Evolutionary conservation across 177 flowering plant species (phyloP).

Genomic region (Telopea speciosissima): DNA sequence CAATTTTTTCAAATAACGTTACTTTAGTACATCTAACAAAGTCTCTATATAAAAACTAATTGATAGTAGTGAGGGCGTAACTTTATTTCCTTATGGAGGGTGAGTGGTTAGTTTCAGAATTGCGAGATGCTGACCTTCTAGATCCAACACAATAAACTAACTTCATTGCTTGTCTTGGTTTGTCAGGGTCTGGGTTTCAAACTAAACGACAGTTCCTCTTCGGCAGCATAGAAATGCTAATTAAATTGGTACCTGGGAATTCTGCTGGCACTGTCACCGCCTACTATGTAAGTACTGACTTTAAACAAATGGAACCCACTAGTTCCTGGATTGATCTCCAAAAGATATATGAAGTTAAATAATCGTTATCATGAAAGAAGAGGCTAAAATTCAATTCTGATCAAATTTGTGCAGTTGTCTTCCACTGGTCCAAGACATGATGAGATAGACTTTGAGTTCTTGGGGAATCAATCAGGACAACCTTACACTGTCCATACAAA

Average conservation of each 20-base stretch:
- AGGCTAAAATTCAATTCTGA: background rate
- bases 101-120: too few species aligned
- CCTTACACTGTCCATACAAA: constrained; percentile 81
- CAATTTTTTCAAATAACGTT: too few species aligned
- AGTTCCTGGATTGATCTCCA: too few species aligned
- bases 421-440: constrained; percentile 55
- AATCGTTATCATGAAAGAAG: too few species aligned
- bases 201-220: constrained; percentile 53
- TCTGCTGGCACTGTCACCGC: constrained; percentile 84
- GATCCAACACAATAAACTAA: too few species aligned
- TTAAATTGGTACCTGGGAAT: constrained; percentile 68
- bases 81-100: too few species aligned
- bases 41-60: too few species aligned
- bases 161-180: background rate
- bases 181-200: constrained; percentile 58
- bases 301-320: too few species aligned
- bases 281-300: constrained; percentile 53
- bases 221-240: constrained; percentile 69
- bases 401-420: constrained; percentile 39
- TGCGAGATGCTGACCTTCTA: too few species aligned
- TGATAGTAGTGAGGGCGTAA: too few species aligned
- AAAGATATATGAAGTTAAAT: too few species aligned
- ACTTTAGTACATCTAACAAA: too few species aligned
- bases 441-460: constrained; percentile 86
- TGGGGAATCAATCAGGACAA: constrained; percentile 71